Evolutionary conservation across 768 basidiomycete species (phyloP).

Genomic region (Rhodotorula diobovata): DNA sequence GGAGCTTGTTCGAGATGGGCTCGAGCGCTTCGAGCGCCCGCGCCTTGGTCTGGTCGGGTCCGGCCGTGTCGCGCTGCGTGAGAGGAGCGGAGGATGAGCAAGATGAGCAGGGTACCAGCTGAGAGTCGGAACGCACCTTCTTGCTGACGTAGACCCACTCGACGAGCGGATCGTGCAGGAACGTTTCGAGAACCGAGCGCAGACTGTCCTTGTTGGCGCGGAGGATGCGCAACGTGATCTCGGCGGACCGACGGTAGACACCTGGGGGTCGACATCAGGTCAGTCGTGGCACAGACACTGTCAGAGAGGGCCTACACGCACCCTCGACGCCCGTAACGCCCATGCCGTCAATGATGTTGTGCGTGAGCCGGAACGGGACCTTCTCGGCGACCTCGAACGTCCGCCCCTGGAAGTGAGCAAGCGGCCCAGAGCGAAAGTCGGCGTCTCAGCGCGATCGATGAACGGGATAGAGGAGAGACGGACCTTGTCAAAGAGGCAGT

Average conservation of each 20-base stretch:
- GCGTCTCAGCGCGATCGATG: neutral
- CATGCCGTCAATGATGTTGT: constrained; percentile 84
- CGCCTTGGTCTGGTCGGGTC: constrained; percentile 15
- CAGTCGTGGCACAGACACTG: neutral
- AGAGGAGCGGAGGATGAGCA: neutral
- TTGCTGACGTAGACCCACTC: constrained; percentile 79
- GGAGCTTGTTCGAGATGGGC: constrained; percentile 76
- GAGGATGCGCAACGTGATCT: constrained; percentile 79
- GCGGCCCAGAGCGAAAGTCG: too few species aligned
- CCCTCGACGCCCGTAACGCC: constrained; percentile 93
- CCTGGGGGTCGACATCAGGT: constrained; percentile 52
- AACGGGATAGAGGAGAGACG: constrained; percentile 8
- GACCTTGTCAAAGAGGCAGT: constrained; percentile 95
- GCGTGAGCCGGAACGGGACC: constrained; percentile 90
- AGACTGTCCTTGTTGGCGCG: constrained; percentile 86
- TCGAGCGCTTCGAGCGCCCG: constrained; percentile 59
- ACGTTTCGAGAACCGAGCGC: constrained; percentile 93
- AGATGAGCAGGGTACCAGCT: neutral
- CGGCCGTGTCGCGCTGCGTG: neutral
- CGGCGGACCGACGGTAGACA: constrained; percentile 82
- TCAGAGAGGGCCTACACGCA: constrained; percentile 33
- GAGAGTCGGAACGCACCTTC: constrained; percentile 53
- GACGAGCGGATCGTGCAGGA: constrained; percentile 91
- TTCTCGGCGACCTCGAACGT: constrained; percentile 79
- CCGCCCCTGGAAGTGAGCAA: constrained; percentile 58